These are phyloP conservation scores for Alternaria hordeiaustralica DNA, from an alignment of 2,329 filamentous ascomycete genomes.

Conservation along the genomic window DNA sequence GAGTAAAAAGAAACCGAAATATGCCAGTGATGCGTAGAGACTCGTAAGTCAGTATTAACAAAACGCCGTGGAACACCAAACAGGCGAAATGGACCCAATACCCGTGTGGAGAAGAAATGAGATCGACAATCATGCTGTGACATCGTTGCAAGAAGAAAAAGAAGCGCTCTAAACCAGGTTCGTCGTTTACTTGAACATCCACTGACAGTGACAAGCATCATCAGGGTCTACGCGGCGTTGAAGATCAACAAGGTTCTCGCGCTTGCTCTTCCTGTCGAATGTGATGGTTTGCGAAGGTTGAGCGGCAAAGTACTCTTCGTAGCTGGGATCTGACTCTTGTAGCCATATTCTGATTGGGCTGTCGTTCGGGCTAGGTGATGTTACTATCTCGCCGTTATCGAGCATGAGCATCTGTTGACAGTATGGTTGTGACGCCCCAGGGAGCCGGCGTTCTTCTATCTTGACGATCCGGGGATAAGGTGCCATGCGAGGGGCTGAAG, in stretches of 20 bases:
- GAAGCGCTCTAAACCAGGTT: neutral
- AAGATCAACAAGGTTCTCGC: constrained; percentile 11
- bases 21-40: constrained; percentile 16
- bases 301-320: constrained; percentile 32
- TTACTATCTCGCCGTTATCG: constrained; percentile 56
- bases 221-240: constrained; percentile 37
- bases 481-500: constrained; percentile 31
- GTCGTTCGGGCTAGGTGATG: constrained; percentile 41
- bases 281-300: constrained; percentile 13
- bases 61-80: constrained; percentile 14
- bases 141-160: neutral
- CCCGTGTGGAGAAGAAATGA: constrained; percentile 1
- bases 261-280: constrained; percentile 16
- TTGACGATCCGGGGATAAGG: constrained; percentile 67
- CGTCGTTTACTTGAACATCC: constrained; percentile 45
- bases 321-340: constrained; percentile 50
- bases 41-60: constrained; percentile 6
- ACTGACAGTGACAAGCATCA: constrained; percentile 48
- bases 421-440: constrained; percentile 60
- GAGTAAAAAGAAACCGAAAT: constrained; percentile 11
- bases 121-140: neutral
- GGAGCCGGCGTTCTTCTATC: constrained; percentile 67
- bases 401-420: constrained; percentile 70
- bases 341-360: constrained; percentile 48
- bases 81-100: constrained; percentile 4